Percentiles rank a stretch among this genome's conserved stretches.
Evolutionary conservation across 495 filamentous ascomycete genomes (phyloP).

Genomic region (Xylaria grammica): DNA sequence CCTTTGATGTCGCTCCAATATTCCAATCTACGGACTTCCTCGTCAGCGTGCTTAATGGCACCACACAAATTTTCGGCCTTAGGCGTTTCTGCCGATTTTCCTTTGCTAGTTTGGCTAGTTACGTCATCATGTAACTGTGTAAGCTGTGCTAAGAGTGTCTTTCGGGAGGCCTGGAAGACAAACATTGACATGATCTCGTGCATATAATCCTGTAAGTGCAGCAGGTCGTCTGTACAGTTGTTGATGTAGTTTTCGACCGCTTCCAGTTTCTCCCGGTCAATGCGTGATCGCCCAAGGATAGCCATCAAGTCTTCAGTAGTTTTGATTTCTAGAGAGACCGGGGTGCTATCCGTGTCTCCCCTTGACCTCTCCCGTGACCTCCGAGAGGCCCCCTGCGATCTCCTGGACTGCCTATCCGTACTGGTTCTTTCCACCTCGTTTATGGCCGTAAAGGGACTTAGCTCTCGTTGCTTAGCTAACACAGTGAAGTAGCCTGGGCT

Average conservation of each 20-base stretch:
- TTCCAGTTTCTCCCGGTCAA: constrained; percentile 91
- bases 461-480: constrained; percentile 23
- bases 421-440: constrained; percentile 1
- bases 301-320: constrained; percentile 40
- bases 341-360: constrained; percentile 28
- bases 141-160: constrained; percentile 74
- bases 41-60: constrained; percentile 67
- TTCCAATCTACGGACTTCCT: constrained; percentile 68
- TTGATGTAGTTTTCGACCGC: constrained; percentile 77
- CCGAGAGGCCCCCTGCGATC: constrained; percentile 33
- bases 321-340: constrained; percentile 30
- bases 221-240: constrained; percentile 79
- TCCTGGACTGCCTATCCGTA: constrained; percentile 28
- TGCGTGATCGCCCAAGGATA: constrained; percentile 66
- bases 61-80: constrained; percentile 59
- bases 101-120: constrained; percentile 38
- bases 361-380: constrained; percentile 47
- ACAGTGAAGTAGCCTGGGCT: constrained; percentile 90
- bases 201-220: constrained; percentile 77
- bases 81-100: constrained; percentile 30
- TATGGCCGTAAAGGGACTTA: neutral
- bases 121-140: constrained; percentile 63
- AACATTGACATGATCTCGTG: constrained; percentile 84
- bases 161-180: constrained; percentile 86
- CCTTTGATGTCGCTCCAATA: constrained; percentile 78